Evolutionary conservation across 2,329 filamentous ascomycete species (phyloP), one percentile per base, ranked within the genome.

Genomic region (Tolypocladium pustulatum): DNA sequence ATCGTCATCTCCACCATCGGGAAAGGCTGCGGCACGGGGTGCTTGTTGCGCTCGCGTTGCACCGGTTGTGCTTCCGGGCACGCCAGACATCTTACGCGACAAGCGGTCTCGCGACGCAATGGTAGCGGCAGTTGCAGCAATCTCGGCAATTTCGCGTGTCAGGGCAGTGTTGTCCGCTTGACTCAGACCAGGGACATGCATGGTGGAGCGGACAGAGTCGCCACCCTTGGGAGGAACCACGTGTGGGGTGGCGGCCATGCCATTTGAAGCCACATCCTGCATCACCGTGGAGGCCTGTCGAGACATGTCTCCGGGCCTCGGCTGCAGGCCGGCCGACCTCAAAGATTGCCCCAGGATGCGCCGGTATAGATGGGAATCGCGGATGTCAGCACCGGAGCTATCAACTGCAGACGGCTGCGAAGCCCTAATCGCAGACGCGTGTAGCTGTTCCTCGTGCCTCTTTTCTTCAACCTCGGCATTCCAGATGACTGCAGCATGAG

Each of bases 401-500:
- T 84, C 78, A 30, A 69, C 76, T 5, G 76, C 62, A 7, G 74
- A 68, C 13, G 64, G 66, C 46, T 76, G 74, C 22, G 74, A 73
- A 30, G 73, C 62, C 34, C 72, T 67, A 54, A 72, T 57, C 13
- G 65, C 63, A 1, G 68, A 70, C 36, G 69, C 62, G 27, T 73
- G 72, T 58, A 74, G 64, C 20, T 74, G 71, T 20, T 86, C 82
- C 15, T 85, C 82, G 46, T 83, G 78, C 66, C 84, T 87, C 74
- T 91, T 92, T 73, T 92, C 89, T 43, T 92, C 89, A 3, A 81
- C 71, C 62, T 97, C 92, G 10, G 83, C 88, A 67, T 91, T 94
- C 94, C 94, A 99, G 64, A 99, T 99, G 53, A 97, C 89, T 5
- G 95, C 92, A 4, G 94, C 94, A 70, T 99, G 94, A 0, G 94